Base-by-base conservation (phyloP, 2,329 filamentous ascomycete species). In the Calonectria ilicicola region DNA sequence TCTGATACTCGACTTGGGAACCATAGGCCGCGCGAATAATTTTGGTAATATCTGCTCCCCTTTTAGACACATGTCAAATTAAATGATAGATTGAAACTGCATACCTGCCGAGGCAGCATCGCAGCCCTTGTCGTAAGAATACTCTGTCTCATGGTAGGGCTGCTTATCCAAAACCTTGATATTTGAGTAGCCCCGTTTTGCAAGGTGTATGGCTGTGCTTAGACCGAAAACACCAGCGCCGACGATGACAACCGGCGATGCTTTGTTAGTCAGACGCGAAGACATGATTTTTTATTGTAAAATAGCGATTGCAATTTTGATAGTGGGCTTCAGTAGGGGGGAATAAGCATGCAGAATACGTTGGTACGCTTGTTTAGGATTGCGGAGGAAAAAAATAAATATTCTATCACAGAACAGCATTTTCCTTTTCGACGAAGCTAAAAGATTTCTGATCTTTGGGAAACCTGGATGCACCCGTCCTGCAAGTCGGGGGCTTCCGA, bases 101-200 rank as follows among this genome's bases (percentile, higher is more conserved):
- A 27, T 14, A 69, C 60, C 67, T 64, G 85, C 85, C 4, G 85
- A 86, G 0, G 86, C 86, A 7, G 81, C 75, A 47, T 72, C 85
- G 63, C 83, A 82, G 35, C 86, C 86, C 1, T 79, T 74, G 2
- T 81, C 72, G 66, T 84, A 85, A 26, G 83, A 82, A 69, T 88
- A 88, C 0, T 75, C 77, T 2, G 78, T 79, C 46, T 83, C 67
- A 10, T 85, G 81, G 42, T 86, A 85, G 4, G 84, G 23, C 74
- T 89, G 85, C 74, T 83, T 82, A 75, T 89, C 87, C 32, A 89
- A 81, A 15, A 89, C 83, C 4, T 83, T 88, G 35, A 89, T 81
- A 70, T 86, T 81, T 5, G 26, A 81, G 75, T 88, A 89, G 6
- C 87, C 87, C 9, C 84, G 76, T 44, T 74, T 69, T 12, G 79